Evolutionary conservation across 768 basidiomycete species (phyloP), one percentile per base, ranked within the genome.

Genomic region (Serpula lacrymans): DNA sequence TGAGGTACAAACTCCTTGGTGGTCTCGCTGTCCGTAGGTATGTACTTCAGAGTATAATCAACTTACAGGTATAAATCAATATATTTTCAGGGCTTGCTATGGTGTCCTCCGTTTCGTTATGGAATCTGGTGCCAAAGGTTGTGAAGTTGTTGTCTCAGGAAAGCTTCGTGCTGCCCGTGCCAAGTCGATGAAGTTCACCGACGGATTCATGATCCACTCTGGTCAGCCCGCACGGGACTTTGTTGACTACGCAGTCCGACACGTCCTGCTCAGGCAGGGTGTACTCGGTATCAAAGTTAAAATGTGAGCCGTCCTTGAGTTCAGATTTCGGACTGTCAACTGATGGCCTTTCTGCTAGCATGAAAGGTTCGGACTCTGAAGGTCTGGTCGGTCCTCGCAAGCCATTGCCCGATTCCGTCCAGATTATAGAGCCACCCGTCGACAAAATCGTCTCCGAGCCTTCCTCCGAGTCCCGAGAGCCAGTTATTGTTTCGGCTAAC

Each of bases 41-140:
- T 39, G 84, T 77, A 24, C 2, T 37, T 22, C 22, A 39, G 12
- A 25, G 37, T 25, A 1, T n/a, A n/a, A n/a, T n/a, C n/a, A n/a
- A n/a, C n/a, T n/a, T n/a, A n/a, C n/a, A 47, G 1, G 41, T 23
- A 29, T 39, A 18, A 17, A 31, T 43, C 24, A 40, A 17, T 8
- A 27, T 8, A 18, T 6, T 6, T 24, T 7, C 51, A 92, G 90
- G 60, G 92, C 92, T 34, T 97, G 95, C 74, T 99, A 98, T 67
- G 96, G 96, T 85, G 96, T 99, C 58, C 92, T 99, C 60, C 92
- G 96, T 60, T 99, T 97, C 75, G 93, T 99, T 55, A 99, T 99
- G 96, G 96, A 99, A 73, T 97, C 95, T 44, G 90, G 90, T 55
- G 96, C 96, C 53, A 99, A 99, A 74, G 96, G 96, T 67, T 97